A percentile compares a stretch with the other conserved stretches of the same genome.
phyloP scores from a whole-genome alignment of 2,329 filamentous ascomycete species.

The Magnaporthiopsis incrustans region DNA sequence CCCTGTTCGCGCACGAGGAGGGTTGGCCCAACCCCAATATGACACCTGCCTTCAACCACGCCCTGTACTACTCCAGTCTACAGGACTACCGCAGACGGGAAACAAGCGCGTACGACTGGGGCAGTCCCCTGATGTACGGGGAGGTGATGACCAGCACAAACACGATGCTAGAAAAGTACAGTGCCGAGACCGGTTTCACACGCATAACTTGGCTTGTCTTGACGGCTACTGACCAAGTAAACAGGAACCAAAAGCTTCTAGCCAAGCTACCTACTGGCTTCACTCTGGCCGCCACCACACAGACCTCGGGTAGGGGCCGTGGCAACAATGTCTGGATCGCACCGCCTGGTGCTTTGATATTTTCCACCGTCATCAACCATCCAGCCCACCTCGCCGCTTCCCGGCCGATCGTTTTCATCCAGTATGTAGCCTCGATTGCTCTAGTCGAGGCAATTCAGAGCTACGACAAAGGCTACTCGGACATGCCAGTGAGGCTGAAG shows the following conservation, averaged over 20 bases:
- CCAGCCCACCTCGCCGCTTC: constrained; percentile 60
- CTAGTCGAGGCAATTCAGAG: constrained; percentile 74
- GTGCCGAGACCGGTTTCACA: background rate
- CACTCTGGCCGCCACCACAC: constrained; percentile 77
- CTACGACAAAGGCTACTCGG: constrained; percentile 69
- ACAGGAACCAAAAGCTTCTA: constrained; percentile 69
- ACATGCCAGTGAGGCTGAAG: constrained; percentile 77
- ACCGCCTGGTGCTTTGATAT: constrained; percentile 76
- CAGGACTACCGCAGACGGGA: constrained; percentile 54
- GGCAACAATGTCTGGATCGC: constrained; percentile 94
- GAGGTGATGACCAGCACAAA: constrained; percentile 93
- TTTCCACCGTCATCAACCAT: constrained; percentile 83
- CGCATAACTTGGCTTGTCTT: background rate
- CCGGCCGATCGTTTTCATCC: constrained; percentile 83
- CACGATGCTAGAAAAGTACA: constrained; percentile 80
- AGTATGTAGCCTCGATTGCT: constrained; percentile 86
- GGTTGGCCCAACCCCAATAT: constrained; percentile 59
- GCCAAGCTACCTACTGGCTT: constrained; percentile 75
- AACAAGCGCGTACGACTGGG: constrained; percentile 58
- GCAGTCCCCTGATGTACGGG: constrained; percentile 72
- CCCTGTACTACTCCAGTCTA: constrained; percentile 67
- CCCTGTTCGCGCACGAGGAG: constrained; percentile 64
- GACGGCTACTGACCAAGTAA: background rate
- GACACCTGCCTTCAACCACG: constrained; percentile 82
- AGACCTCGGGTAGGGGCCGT: constrained; percentile 80